Conservation (phyloP, 768 basidiomycete genomes). For the Suillus decipiens region DNA sequence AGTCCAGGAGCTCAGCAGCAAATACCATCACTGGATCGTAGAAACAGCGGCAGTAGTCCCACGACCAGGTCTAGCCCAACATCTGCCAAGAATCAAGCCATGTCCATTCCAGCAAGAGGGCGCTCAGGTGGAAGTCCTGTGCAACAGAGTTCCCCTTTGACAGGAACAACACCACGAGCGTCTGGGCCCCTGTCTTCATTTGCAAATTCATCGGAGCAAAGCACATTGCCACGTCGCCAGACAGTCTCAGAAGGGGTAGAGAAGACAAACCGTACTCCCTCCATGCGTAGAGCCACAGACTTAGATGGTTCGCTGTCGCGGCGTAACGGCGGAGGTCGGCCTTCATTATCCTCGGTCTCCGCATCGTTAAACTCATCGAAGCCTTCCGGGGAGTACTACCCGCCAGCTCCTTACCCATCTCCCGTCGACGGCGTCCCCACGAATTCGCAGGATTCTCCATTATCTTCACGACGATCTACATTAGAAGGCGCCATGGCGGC, state of each 20-base stretch:
- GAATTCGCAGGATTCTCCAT: conserved; percentile 31
- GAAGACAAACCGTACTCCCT: conserved; percentile 61
- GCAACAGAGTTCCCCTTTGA: conserved; percentile 24
- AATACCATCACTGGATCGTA: conserved; percentile 44
- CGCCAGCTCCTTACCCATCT: conserved; percentile 22
- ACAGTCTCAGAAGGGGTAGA: conserved; percentile 51
- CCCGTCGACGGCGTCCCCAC: conserved; percentile 24
- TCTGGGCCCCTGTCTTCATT: conserved; percentile 41
- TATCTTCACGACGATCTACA: conserved; percentile 31
- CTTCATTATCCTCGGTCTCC: conserved; percentile 43
- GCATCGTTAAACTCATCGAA: conserved; percentile 31
- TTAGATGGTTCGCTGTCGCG: conserved; percentile 49
- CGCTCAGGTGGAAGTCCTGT: conserved; percentile 54
- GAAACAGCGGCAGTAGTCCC: conserved; percentile 42
- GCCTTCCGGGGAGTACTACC: conserved; percentile 21
- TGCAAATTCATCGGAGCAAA: conserved; percentile 49
- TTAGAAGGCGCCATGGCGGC: conserved; percentile 42
- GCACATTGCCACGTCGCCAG: conserved; percentile 49
- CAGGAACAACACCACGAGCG: conserved; percentile 33
- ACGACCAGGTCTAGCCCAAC: conserved; percentile 30
- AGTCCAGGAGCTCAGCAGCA: conserved; percentile 31
- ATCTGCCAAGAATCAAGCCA: conserved; percentile 40
- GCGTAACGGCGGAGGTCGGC: conserved; percentile 50
- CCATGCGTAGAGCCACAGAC: conserved; percentile 60
- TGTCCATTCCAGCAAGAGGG: conserved; percentile 44